A percentile compares a stretch with the other conserved stretches of the same genome.
Conservation (phyloP, 1,139 yeast species). For the Schizosaccharomyces versatilis region DNA sequence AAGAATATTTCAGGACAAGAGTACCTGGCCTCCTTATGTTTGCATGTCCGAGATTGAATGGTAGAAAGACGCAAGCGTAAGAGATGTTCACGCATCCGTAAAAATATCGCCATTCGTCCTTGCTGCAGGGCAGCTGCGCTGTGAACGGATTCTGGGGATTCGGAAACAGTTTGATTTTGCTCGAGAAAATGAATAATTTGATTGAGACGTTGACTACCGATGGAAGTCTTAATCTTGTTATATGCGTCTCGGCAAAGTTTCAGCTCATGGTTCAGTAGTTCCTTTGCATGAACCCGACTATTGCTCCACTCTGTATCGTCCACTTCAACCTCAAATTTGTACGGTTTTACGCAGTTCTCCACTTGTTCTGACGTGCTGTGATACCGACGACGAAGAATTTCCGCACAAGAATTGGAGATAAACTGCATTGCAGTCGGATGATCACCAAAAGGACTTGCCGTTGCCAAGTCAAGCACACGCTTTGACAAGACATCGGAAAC, state of each 20-base stretch:
- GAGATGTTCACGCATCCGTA: constrained; percentile 52
- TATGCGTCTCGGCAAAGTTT: constrained; percentile 56
- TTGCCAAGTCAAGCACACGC: constrained; percentile 51
- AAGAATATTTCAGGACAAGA: constrained; percentile 86
- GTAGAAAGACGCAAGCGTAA: constrained; percentile 57
- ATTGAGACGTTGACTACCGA: constrained; percentile 63
- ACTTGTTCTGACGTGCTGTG: constrained; percentile 94
- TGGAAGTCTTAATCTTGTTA: constrained; percentile 37
- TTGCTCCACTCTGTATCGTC: constrained; percentile 85
- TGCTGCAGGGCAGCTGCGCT: constrained; percentile 42
- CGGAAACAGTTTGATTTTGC: constrained; percentile 20
- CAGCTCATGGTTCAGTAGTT: constrained; percentile 59
- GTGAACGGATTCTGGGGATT: constrained; percentile 27
- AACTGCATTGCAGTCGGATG: constrained; percentile 71
- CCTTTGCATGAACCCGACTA: constrained; percentile 58
- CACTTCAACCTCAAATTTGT: constrained; percentile 85
- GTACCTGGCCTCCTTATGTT: constrained; percentile 55
- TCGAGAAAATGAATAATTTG: constrained; percentile 45
- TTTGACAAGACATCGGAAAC: constrained; percentile 59
- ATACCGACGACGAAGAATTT: constrained; percentile 55
- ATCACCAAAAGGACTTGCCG: constrained; percentile 46
- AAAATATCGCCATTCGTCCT: constrained; percentile 61
- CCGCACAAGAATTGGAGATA: constrained; percentile 64
- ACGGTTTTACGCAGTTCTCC: constrained; percentile 92
- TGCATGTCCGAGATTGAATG: constrained; percentile 55